Evolutionary conservation across 306 rosid genomes (phyloP), one percentile per base, ranked within the genome.

Genomic region (Cucurbita pepo): DNA sequence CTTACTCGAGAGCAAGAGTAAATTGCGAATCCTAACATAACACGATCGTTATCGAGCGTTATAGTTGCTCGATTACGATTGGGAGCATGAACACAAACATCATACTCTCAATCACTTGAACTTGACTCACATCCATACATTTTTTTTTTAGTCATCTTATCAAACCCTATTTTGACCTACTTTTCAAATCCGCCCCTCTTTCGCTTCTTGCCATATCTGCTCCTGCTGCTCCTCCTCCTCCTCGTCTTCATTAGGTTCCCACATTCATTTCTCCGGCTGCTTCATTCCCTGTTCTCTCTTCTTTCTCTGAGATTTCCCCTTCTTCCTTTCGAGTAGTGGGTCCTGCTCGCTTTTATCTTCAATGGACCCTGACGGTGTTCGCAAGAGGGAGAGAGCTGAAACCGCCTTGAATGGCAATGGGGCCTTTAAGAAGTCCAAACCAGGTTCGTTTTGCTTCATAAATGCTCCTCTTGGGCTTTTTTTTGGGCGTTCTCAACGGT

Each of bases 361-460:
- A 19, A 87, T 87, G 92, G 92, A 87, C 73, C 76, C 56, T 60
- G 86, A 84, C 37, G 82, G 80, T 10, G 82, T 64, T 50, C 96
- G 90, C 50, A 91, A 91, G 81, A 85, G 97, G 40, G 87, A 82
- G 25, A 86, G 96, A 79, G 74, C 40, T 18, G 91, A 86, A 61
- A 78, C 80, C 72, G n/a, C 84, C 73, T 83, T 84, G 74, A 86
- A 91, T 74, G 93, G 89, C 75, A 91, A 89, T 86, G 97, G 88
- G 50, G 89, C 82, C 79, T 70, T 75, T 21, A 91, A 91, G 88
- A 87, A 82, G 83, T 83, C 76, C 73, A 81, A 79, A 71, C 81
- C 85, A 79, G 97, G 97, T 91, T 80, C 34, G 80, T 66, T 45
- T 52, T 73, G 36, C 69, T 54, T 34, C 48, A 16, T 37, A 0